phyloP scores from a whole-genome alignment of 2,329 filamentous ascomycete genomes.

The Diplodia scrobiculata region DNA sequence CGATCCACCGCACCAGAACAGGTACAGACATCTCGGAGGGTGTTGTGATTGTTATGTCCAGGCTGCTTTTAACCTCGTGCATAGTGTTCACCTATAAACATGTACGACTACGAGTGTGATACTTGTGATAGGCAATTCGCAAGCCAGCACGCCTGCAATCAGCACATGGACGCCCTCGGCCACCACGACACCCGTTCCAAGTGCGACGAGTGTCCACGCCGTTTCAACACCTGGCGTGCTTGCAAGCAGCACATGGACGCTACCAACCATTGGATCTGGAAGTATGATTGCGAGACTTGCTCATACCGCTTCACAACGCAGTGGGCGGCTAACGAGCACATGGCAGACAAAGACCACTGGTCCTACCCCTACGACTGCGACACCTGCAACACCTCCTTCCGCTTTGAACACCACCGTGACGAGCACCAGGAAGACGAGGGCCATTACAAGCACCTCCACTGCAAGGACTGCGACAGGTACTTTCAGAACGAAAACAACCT shows the following conservation, averaged over 20 bases:
- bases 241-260: conserved; percentile 34
- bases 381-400: conserved; percentile 21
- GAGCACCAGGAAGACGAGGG: conserved; percentile 31
- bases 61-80: no score
- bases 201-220: conserved; percentile 30
- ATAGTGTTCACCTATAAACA: no score
- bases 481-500: conserved; percentile 35
- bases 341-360: neutral
- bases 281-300: conserved; percentile 31
- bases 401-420: conserved; percentile 15
- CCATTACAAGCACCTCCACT: conserved; percentile 33
- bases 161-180: conserved; percentile 34
- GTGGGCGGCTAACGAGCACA: neutral
- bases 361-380: conserved; percentile 15
- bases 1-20: no score
- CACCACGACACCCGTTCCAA: conserved; percentile 30
- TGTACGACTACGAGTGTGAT: conserved; percentile 27
- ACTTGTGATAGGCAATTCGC: conserved; percentile 28
- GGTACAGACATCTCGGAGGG: no score
- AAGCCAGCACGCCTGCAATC: conserved; percentile 20
- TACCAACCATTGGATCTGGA: conserved; percentile 31
- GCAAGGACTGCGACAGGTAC: conserved; percentile 31
- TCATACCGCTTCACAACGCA: neutral
- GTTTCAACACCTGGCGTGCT: conserved; percentile 16
- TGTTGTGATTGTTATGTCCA: no score